Conservation (phyloP, 2,329 filamentous ascomycete species). For the Fusarium secorum region DNA sequence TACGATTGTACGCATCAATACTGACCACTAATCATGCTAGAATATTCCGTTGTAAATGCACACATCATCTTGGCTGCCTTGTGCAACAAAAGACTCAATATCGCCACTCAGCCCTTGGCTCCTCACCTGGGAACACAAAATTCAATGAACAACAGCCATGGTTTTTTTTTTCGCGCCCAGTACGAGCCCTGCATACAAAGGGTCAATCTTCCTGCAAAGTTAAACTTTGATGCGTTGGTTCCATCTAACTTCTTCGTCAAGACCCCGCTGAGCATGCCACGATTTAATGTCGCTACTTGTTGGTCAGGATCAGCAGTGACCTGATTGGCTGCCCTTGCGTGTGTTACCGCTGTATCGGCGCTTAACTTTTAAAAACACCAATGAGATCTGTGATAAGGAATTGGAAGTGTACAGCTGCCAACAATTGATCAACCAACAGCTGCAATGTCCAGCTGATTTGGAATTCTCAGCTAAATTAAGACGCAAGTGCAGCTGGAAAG, state of each 20-base stretch:
- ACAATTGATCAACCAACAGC: constrained; percentile 11
- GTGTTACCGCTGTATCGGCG: constrained; percentile 28
- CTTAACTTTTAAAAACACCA: constrained; percentile 25
- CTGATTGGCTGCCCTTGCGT: constrained; percentile 24
- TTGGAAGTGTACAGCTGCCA: constrained; percentile 3
- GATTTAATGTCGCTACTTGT: constrained; percentile 8
- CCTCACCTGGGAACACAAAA: not conserved
- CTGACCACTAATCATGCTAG: not conserved
- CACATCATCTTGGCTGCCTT: not conserved
- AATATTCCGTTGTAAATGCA: not conserved
- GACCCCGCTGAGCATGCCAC: constrained; percentile 20
- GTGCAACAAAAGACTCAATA: not conserved
- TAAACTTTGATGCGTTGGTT: constrained; percentile 4
- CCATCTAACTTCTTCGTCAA: constrained; percentile 9
- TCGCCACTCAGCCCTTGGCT: not conserved
- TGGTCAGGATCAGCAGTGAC: not conserved
- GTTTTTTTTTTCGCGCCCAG: not conserved
- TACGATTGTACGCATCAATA: not conserved
- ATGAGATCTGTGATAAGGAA: constrained; percentile 2
- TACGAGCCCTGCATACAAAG: not conserved
- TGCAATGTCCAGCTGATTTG: not conserved
- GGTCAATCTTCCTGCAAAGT: not conserved
- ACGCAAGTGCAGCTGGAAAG: not conserved
- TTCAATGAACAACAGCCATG: not conserved
- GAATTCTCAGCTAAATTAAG: constrained; percentile 9